phyloP scores from a whole-genome alignment of 2,329 filamentous ascomycete species.

The Harringtonia aguacate region DNA sequence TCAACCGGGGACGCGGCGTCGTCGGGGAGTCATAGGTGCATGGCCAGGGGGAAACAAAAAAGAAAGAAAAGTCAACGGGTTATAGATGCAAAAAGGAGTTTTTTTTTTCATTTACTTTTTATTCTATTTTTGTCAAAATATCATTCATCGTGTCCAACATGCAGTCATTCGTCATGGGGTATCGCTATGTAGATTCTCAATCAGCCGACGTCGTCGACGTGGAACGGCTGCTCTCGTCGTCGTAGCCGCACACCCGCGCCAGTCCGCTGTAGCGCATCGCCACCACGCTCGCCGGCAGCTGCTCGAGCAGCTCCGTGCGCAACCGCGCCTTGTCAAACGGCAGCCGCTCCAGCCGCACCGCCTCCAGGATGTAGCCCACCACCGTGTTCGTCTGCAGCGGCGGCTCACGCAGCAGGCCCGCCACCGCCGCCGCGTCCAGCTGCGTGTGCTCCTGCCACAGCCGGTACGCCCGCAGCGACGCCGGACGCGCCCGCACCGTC shows the following conservation, averaged over 20 bases:
- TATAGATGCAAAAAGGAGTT: not conserved
- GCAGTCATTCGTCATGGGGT: no score
- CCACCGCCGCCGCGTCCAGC: constrained; percentile 37
- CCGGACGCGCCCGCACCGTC: constrained; percentile 14
- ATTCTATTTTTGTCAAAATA: no score
- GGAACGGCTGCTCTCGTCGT: not conserved
- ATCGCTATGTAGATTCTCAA: no score
- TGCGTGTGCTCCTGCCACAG: constrained; percentile 48
- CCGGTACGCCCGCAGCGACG: constrained; percentile 46
- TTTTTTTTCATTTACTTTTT: constrained; percentile 2
- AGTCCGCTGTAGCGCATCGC: constrained; percentile 18
- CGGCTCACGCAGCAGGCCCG: constrained; percentile 45
- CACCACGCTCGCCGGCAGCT: constrained; percentile 16
- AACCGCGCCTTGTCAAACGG: constrained; percentile 37
- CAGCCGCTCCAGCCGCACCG: constrained; percentile 39
- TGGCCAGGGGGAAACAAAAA: not conserved
- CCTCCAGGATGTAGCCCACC: constrained; percentile 45
- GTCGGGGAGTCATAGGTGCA: constrained; percentile 15
- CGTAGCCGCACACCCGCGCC: constrained; percentile 12
- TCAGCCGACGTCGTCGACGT: no score
- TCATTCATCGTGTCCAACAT: no score
- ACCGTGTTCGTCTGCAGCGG: constrained; percentile 48
- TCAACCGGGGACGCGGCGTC: constrained; percentile 60
- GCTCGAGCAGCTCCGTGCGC: constrained; percentile 29
- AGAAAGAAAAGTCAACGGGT: constrained; percentile 1